Base-by-base conservation (phyloP, 1,139 yeast genomes). In the Yamadazyma dushanensis region DNA sequence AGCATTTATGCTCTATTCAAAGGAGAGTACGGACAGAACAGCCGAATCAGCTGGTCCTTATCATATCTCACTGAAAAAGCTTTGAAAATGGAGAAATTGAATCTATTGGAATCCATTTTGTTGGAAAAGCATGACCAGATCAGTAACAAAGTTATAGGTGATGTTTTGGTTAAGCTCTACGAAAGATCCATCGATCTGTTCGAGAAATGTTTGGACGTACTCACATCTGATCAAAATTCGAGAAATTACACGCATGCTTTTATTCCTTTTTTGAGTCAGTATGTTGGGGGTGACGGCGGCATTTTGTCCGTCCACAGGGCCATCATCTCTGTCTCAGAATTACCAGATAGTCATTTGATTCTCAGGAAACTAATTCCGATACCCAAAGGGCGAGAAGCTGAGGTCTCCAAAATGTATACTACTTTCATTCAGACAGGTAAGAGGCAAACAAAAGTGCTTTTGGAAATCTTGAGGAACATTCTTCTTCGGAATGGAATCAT, bases 381-480 rank as follows among this genome's bases (percentile, higher is more conserved):
- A 39, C 10, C 36, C 43, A 3, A 37, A 38, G 0, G 21, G 16
- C 4, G 18, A 24, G 3, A 14, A 14, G 17, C 18, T 2, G 32
- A 40, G 6, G 29, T 38, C 7, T 6, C 39, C 9, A 9, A 8
- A 2, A 14, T 41, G 2, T 46, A 46, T 27, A 24, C n/a, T 10
- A 10, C 27, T 3, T 45, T 37, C 24, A 19, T 45, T 6, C 16
- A 17, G 4, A 26, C 24, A 4, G 31, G 31, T 3, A 23, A 8
- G 9, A 22, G 23, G 9, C 28, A 43, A 3, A 53, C 50, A 10
- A 52, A 47, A 24, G 45, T 49, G 1, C 36, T 56, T 10, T 44
- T 57, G 6, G 66, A 61, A 38, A 31, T 57, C 2, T 38, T 53
- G 23, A 42, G 66, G 26, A 50, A 49, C 16, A 34, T 53, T 5